Percentiles rank a stretch among this genome's conserved stretches.
Conservation (phyloP, 805 yeast species). For the Scheffersomyces stipitis region DNA sequence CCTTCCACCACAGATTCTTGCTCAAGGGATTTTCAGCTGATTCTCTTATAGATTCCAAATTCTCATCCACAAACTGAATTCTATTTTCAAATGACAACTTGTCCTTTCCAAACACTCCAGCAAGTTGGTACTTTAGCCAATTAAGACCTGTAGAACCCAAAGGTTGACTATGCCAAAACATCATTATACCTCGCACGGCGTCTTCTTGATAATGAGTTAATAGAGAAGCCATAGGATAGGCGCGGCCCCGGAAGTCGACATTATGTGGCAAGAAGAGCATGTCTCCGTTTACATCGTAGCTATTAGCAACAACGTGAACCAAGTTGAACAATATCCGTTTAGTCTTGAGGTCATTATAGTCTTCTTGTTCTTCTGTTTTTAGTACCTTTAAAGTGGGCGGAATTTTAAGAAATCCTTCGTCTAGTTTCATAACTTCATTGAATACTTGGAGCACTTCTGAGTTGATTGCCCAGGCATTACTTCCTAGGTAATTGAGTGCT, state of each 20-base stretch:
- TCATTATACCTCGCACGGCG: conserved; percentile 29
- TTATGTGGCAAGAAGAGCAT: conserved; percentile 36
- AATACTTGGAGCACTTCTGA: conserved; percentile 21
- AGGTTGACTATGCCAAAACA: conserved; percentile 38
- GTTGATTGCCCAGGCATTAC: conserved; percentile 38
- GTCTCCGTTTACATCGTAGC: conserved; percentile 32
- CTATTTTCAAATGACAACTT: conserved; percentile 26
- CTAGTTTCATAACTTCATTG: conserved; percentile 15
- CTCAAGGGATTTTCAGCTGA: conserved; percentile 19
- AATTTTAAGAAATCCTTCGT: conserved; percentile 23
- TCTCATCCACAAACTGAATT: conserved; percentile 22
- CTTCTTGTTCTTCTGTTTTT: conserved; percentile 3
- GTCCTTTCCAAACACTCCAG: conserved; percentile 31
- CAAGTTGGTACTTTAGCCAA: conserved; percentile 42
- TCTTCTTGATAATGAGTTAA: conserved; percentile 39
- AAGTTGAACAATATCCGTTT: conserved; percentile 19
- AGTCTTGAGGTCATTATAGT: conserved; percentile 12
- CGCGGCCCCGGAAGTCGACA: conserved; percentile 42
- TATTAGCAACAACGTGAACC: conserved; percentile 21
- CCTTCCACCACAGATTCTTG: conserved; percentile 33
- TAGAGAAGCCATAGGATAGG: conserved; percentile 37
- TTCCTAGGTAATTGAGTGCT: conserved; percentile 28
- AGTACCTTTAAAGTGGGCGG: conserved; percentile 18
- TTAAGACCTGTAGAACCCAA: conserved; percentile 34
- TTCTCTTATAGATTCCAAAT: conserved; percentile 19